Base-by-base conservation (phyloP, 768 basidiomycete species). In the Lactarius hatsudake region DNA sequence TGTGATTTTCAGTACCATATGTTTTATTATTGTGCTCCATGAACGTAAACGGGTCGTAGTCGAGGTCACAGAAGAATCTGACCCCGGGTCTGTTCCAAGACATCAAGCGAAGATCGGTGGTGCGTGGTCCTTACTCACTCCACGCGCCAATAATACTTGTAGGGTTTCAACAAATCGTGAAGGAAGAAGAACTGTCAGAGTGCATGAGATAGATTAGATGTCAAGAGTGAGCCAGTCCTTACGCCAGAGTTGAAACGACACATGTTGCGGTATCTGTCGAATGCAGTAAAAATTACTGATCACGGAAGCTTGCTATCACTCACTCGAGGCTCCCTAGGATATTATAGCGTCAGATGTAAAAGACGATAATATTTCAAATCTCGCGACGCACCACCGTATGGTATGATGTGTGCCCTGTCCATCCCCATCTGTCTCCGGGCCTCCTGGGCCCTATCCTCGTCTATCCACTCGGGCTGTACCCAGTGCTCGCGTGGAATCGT, bases 141-240 rank as follows among this genome's bases (percentile, higher is more conserved):
- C 34, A 95, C 86, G 69, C 93, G 87, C 93, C 93, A 95, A 76
- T 95, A 94, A 77, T 92, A 95, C 54, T 86, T 85, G 76, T 89
- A 94, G 40, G 84, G 81, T 67, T 87, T 82, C 59, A 96, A 78
- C 13, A 95, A 78, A 64, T 88, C 86, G 70, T 95, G 93, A 55
- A 82, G 81, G 79, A 86, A 96, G 79, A 96, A 96, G 80, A 89
- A 91, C 87, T 92, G 51, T 53, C 51, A 23, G 6, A 23, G 12
- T 26, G 34, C 38, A 30, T 66, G 9, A 45, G 56, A 55, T 23
- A 13, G 17, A 65, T 13, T 17, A 38, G 13, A 15, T 38, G 23
- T 17, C 53, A 15, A 34, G 28, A 17, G 32, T 6, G 40, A 34
- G 20, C 13, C 15, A 38, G n/a, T n/a, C 73, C 77, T 69, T 66